A percentile compares a stretch with the other conserved stretches of the same genome.
Conservation (phyloP, 805 yeast genomes). For the Saccharomycopsis microspora region DNA sequence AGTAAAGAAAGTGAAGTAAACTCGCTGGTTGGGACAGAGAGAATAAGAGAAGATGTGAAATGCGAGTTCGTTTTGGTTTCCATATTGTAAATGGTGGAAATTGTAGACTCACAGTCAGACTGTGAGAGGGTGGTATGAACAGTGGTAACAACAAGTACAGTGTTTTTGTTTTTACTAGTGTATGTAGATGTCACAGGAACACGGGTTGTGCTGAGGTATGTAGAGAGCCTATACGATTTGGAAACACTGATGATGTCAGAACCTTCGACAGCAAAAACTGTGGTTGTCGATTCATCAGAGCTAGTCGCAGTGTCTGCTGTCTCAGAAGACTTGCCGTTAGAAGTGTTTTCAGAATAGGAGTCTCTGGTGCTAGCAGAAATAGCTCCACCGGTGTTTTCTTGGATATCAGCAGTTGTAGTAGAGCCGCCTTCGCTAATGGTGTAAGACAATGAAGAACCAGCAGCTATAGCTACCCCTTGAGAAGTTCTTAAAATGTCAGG, state of each 20-base stretch:
- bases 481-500: constrained; percentile 14
- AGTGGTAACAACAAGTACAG: constrained; percentile 13
- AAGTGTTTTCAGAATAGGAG: background rate
- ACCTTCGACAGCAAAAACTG: background rate
- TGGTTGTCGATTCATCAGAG: background rate
- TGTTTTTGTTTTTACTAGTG: constrained; percentile 1
- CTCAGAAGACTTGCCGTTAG: background rate
- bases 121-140: background rate
- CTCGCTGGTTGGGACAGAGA: no score
- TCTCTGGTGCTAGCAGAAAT: background rate
- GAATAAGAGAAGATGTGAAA: background rate
- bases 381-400: background rate
- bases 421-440: background rate
- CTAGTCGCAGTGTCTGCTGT: background rate
- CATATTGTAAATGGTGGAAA: constrained; percentile 7
- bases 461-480: constrained; percentile 12
- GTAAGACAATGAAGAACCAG: constrained; percentile 6
- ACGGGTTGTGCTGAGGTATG: constrained; percentile 8
- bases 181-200: constrained; percentile 11
- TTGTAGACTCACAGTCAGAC: constrained; percentile 5
- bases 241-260: constrained; percentile 4
- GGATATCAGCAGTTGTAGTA: background rate
- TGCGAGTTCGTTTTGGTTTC: constrained; percentile 1
- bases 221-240: constrained; percentile 4
- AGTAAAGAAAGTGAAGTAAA: background rate